Base-by-base conservation (phyloP, 116 monocot genomes). In the Zostera marina region DNA sequence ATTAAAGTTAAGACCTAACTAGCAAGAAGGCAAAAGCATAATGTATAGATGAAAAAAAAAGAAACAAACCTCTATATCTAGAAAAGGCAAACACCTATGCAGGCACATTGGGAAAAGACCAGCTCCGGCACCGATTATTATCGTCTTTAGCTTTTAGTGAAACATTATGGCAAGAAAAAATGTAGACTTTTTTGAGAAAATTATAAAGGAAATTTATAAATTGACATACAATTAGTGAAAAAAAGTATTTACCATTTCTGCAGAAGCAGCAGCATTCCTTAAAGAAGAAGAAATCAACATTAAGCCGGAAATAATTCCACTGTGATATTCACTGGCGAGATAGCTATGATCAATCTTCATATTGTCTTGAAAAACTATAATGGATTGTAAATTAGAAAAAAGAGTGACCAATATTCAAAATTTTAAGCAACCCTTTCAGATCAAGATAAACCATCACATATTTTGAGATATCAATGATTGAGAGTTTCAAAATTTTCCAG, bases 101-200 rank as follows among this genome's bases (percentile, higher is more conserved):
- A 98, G 80, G 77, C 75, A 90, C 82, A 77, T 86, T 11, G 96
- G 96, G 59, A 98, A 69, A 59, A 85, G 76, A 8, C 96, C 96
- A 78, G 96, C 96, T 57, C 96, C 96, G 59, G 90, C 82, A 63
- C 96, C 96, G 65, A 98, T 69, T 45, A 98, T 68, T 38, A 65
- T 58, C 42, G 82, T 73, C 62, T 59, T 85, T 41, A 83, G 74
- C 96, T 96, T 67, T 9, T 59, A 59, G 39, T 17, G 3, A 7
- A 11, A 15, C 39, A 59, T 59, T 46, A 41, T 43, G 20, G 9
- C 51, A 22, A 52, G 41, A 41, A 24, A 42, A 47, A 7, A 2
- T 7, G 11, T 16, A 62, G 7, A 41, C 11, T 56, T 32, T 32
- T 7, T 24, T 40, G 12, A 56, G 39, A 7, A 14, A 14, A 56